Evolutionary conservation across 2,329 filamentous ascomycete species (phyloP), one percentile per base, ranked within the genome.

Genomic region (Botrytis hyacinthi): DNA sequence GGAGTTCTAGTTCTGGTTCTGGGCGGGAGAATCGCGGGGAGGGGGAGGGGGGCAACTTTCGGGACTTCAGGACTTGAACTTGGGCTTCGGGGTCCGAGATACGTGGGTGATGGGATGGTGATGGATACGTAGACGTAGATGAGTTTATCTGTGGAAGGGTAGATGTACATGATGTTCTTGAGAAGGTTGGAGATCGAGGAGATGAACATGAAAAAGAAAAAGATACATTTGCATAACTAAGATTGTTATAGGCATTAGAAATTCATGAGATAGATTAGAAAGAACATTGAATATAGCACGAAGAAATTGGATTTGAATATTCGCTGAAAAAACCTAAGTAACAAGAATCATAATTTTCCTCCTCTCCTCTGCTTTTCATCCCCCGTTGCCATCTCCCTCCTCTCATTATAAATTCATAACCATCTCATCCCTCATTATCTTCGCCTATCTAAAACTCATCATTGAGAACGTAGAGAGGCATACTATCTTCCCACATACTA

Each of bases 401-500:
- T 54, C 48, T n/a, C 48, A n/a, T 54, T 54, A 54, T 12, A 54
- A 51, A n/a, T 54, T 54, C 48, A 54, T 54, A 54, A 54, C 2
- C 26, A 54, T 54, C 48, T 54, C 48, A 54, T n/a, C 12, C 48
- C 12, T 54, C 48, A 54, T 54, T 54, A 54, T 54, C 12, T 54
- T 54, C 48, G 2, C 3, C 48, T 7, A 54, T 54, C 29, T 70
- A 54, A 22, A 77, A 67, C 18, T 74, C 67, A 9, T 75, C 73
- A 46, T 78, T 78, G 12, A 71, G 72, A n/a, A 78, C 65, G 74
- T 76, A 79, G 10, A 76, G 72, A 40, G 80, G 80, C 79, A 82
- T 82, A 35, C 78, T 80, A 73, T 81, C 80, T 69, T 81, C 80
- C 80, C 80, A 81, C 78, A 80, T 79, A 26, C 74, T 78, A 65